Evolutionary conservation across 768 basidiomycete species (phyloP).

Genomic region (Russula olivacea): DNA sequence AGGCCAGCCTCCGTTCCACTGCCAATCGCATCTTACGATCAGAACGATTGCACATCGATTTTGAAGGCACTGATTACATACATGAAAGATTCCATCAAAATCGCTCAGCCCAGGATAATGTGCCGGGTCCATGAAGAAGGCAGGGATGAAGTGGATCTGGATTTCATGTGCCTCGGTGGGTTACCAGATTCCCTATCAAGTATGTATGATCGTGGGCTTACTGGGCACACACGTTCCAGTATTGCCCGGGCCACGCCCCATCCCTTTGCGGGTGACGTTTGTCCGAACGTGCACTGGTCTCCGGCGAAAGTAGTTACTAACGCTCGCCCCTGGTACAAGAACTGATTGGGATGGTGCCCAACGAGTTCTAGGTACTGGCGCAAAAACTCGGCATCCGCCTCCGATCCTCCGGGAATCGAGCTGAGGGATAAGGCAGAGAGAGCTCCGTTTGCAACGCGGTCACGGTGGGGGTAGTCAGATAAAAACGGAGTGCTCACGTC

Average conservation of each 20-base stretch:
- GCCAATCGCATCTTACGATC: slow-evolving; percentile 14
- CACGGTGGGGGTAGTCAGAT: neutral
- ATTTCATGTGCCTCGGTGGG: neutral
- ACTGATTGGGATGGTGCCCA: slow-evolving; percentile 32
- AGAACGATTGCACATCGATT: neutral
- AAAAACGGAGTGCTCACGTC: slow-evolving; percentile 26
- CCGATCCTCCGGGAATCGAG: slow-evolving; percentile 18
- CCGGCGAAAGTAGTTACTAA: slow-evolving; percentile 38
- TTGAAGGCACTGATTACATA: slow-evolving; percentile 24
- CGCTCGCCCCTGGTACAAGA: slow-evolving; percentile 30
- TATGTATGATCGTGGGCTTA: slow-evolving; percentile 6
- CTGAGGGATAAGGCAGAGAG: slow-evolving; percentile 29
- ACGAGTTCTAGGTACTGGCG: slow-evolving; percentile 30
- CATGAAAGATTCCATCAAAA: slow-evolving; percentile 41
- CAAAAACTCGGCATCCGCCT: slow-evolving; percentile 25
- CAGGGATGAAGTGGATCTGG: slow-evolving; percentile 32
- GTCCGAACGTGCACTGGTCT: slow-evolving; percentile 34
- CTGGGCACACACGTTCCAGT: slow-evolving; percentile 32
- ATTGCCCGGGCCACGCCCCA: slow-evolving; percentile 30
- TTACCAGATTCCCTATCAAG: no score
- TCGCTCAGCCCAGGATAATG: slow-evolving; percentile 34
- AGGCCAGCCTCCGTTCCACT: slow-evolving; percentile 34
- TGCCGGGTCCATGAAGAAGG: slow-evolving; percentile 31
- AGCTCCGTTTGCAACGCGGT: neutral
- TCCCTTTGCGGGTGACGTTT: slow-evolving; percentile 24